These are phyloP conservation scores for Bothriochloa decipiens DNA, from an alignment of 176 grass and related monocot species.

Conservation along the genomic window DNA sequence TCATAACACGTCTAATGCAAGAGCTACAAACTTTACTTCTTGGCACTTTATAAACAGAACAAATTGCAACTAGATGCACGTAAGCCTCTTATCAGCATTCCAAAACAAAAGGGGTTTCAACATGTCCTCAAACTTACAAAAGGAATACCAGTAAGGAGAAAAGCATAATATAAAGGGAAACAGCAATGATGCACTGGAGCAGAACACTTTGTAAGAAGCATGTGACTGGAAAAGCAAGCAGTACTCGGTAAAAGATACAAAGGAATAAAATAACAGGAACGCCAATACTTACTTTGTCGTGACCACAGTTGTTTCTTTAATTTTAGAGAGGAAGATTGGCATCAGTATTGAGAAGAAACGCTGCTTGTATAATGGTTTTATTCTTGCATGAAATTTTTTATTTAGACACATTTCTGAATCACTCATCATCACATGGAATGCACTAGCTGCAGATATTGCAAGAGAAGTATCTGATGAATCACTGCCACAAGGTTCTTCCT, in stretches of 20 bases:
- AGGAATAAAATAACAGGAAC: slow-evolving; percentile 16
- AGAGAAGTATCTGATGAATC: slow-evolving; percentile 41
- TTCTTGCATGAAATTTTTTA: slow-evolving; percentile 88
- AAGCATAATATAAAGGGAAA: slow-evolving; percentile 23
- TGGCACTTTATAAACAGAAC: background rate
- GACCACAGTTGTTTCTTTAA: slow-evolving; percentile 57
- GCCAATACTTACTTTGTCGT: slow-evolving; percentile 55
- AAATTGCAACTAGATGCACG: too few species aligned
- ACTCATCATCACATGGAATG: slow-evolving; percentile 88
- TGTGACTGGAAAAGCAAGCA: slow-evolving; percentile 14
- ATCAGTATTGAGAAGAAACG: slow-evolving; percentile 88
- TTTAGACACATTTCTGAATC: slow-evolving; percentile 88
- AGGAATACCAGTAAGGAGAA: slow-evolving; percentile 3
- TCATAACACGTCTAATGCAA: background rate
- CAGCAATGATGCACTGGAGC: background rate
- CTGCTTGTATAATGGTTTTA: slow-evolving; percentile 95
- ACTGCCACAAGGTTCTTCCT: slow-evolving; percentile 33
- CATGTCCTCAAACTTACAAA: slow-evolving; percentile 4
- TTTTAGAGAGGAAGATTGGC: slow-evolving; percentile 78
- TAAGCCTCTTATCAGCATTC: background rate
- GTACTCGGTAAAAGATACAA: slow-evolving; percentile 2
- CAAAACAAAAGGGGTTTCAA: slow-evolving; percentile 7
- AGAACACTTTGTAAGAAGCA: slow-evolving; percentile 21
- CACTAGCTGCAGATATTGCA: slow-evolving; percentile 71
- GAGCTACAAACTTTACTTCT: background rate